These are phyloP conservation scores for Magnolia changhungtana DNA, from an alignment of 164 flowering plant genomes.

Conservation along the genomic window DNA sequence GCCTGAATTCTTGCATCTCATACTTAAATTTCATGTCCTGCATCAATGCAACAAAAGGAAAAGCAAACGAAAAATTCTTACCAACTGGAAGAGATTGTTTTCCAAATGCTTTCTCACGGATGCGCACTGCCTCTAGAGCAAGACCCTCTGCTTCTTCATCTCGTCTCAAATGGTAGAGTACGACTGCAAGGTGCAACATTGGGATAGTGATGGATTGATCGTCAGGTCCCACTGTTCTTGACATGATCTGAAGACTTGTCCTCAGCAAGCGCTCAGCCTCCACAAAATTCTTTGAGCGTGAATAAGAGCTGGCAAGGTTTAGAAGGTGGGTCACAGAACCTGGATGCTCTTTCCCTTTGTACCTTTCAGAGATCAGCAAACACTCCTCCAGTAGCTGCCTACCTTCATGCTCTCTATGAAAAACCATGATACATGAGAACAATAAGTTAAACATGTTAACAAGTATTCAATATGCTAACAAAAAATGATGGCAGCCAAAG, in stretches of 20 bases:
- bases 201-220: conserved; percentile 73
- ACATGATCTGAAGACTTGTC: conserved; percentile 56
- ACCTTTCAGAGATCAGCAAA: conserved; percentile 60
- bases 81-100: conserved; percentile 76
- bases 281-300: conserved; percentile 62
- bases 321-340: conserved; percentile 62
- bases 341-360: conserved; percentile 70
- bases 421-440: not conserved
- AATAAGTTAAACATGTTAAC: not conserved
- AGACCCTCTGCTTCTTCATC: conserved; percentile 78
- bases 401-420: conserved; percentile 68
- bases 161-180: conserved; percentile 58
- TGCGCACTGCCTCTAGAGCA: conserved; percentile 53
- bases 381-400: conserved; percentile 76
- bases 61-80: conserved; percentile 20
- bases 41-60: not conserved
- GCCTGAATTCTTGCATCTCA: too few relatives aligned
- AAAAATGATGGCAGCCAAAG: too few relatives aligned
- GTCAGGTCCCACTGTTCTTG: conserved; percentile 41
- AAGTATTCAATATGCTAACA: too few relatives aligned
- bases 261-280: conserved; percentile 88
- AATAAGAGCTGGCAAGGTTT: conserved; percentile 84
- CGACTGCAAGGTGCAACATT: conserved; percentile 79
- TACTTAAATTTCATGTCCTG: not conserved
- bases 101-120: conserved; percentile 85